Evolutionary conservation across 2,329 filamentous ascomycete genomes (phyloP).

Genomic region (Ophiocordyceps camponoti-leonardi): DNA sequence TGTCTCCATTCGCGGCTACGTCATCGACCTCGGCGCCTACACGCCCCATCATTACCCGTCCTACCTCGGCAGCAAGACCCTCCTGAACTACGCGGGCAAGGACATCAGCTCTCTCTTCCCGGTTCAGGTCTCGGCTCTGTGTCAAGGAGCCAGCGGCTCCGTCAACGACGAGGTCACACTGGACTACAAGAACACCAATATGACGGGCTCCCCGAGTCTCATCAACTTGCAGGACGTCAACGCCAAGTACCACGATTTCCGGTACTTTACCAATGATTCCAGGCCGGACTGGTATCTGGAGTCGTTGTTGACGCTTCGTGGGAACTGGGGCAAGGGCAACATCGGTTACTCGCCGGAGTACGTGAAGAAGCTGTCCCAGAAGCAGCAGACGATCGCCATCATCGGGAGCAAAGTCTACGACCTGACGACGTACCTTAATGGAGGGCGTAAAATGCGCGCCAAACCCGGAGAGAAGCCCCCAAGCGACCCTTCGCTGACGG

Average conservation of each 20-base stretch:
- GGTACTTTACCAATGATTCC: slow-evolving; percentile 62
- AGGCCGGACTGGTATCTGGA: slow-evolving; percentile 87
- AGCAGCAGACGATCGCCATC: slow-evolving; percentile 55
- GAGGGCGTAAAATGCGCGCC: slow-evolving; percentile 50
- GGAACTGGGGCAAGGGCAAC: slow-evolving; percentile 70
- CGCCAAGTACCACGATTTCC: slow-evolving; percentile 80
- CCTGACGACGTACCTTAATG: slow-evolving; percentile 63
- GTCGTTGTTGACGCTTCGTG: slow-evolving; percentile 61
- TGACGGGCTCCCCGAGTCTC: slow-evolving; percentile 46
- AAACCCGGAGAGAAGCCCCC: slow-evolving; percentile 32
- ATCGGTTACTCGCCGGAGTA: slow-evolving; percentile 71
- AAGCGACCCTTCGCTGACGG: slow-evolving; percentile 30
- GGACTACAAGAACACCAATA: slow-evolving; percentile 66
- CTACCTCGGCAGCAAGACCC: slow-evolving; percentile 35
- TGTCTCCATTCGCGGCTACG: slow-evolving; percentile 70
- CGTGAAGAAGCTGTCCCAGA: slow-evolving; percentile 48
- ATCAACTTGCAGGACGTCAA: slow-evolving; percentile 55
- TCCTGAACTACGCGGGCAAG: slow-evolving; percentile 69
- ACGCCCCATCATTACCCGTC: slow-evolving; percentile 56
- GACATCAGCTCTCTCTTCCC: slow-evolving; percentile 88
- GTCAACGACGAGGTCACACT: slow-evolving; percentile 60
- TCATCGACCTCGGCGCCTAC: slow-evolving; percentile 67
- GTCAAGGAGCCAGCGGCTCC: slow-evolving; percentile 53
- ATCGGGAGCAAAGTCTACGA: slow-evolving; percentile 75
- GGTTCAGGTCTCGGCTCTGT: slow-evolving; percentile 83